These are phyloP conservation scores for Jatropha podagrica DNA, from an alignment of 441 rosid species.

Conservation along the genomic window DNA sequence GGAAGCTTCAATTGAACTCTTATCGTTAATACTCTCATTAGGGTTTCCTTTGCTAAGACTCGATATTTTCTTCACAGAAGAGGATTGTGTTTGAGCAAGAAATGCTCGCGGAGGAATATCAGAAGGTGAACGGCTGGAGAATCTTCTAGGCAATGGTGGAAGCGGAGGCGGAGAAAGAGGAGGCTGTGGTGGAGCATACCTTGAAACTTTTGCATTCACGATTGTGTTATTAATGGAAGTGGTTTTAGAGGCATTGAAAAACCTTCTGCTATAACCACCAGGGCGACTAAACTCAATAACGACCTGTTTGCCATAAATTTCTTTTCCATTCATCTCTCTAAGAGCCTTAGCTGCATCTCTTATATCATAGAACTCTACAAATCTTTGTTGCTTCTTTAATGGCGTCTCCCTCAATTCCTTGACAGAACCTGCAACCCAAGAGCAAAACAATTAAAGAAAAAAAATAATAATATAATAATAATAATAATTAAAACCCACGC, in stretches of 20 bases:
- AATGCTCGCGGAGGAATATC: conserved; percentile 23
- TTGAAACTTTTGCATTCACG: conserved; percentile 8
- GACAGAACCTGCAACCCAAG: conserved; percentile 50
- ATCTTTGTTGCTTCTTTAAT: conserved; percentile 76
- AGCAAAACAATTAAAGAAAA: background rate
- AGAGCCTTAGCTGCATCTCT: conserved; percentile 70
- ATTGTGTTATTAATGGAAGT: background rate
- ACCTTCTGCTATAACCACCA: conserved; percentile 65
- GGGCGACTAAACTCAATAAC: conserved; percentile 88
- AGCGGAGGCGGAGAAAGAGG: conserved; percentile 2
- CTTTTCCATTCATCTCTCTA: conserved; percentile 61
- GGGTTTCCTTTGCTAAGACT: conserved; percentile 38
- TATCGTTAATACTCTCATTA: conserved; percentile 22
- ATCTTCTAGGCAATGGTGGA: conserved; percentile 14
- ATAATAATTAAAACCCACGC: background rate
- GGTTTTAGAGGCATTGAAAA: conserved; percentile 34
- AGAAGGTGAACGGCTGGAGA: conserved; percentile 11
- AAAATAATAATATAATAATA: background rate
- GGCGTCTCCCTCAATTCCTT: conserved; percentile 93
- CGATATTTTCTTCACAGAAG: conserved; percentile 15
- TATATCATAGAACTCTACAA: conserved; percentile 74
- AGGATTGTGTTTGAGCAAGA: conserved; percentile 16
- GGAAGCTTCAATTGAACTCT: conserved; percentile 33
- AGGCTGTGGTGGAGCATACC: background rate
- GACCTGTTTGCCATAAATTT: conserved; percentile 55